phyloP scores from a whole-genome alignment of 768 basidiomycete species.

The Boletus reticulatus region DNA sequence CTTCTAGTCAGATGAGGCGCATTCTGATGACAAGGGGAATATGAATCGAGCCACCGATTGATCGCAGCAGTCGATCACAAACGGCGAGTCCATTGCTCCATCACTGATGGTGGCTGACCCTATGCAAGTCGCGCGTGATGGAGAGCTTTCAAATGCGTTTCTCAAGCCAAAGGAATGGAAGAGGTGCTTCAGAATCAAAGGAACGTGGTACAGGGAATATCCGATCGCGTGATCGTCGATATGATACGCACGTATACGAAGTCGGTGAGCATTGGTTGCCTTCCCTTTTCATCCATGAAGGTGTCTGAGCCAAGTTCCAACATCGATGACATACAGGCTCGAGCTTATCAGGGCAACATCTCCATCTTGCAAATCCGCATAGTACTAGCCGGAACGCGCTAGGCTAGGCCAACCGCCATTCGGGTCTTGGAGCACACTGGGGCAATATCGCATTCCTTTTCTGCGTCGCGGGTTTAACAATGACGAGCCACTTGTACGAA shows the following conservation, averaged over 20 bases:
- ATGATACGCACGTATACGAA: constrained; percentile 3
- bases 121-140: background rate
- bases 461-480: too few relatives aligned
- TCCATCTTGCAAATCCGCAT: too few relatives aligned
- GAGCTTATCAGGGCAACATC: background rate
- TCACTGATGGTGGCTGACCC: constrained; percentile 3
- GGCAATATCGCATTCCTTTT: too few relatives aligned
- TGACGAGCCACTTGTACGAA: too few relatives aligned
- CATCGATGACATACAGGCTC: background rate
- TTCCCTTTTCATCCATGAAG: constrained; percentile 5
- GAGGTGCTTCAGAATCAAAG: background rate
- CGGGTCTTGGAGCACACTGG: too few relatives aligned
- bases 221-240: background rate
- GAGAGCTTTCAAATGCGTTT: background rate
- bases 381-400: too few relatives aligned
- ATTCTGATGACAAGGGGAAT: background rate
- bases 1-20: background rate
- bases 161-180: background rate
- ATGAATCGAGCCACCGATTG: background rate
- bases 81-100: background rate
- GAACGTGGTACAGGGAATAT: background rate
- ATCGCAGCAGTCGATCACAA: background rate
- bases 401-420: too few relatives aligned
- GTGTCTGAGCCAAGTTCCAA: background rate
- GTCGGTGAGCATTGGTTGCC: background rate